These are phyloP conservation scores for Aspergillus indologenus DNA, from an alignment of 495 filamentous ascomycete genomes.

Conservation along the genomic window DNA sequence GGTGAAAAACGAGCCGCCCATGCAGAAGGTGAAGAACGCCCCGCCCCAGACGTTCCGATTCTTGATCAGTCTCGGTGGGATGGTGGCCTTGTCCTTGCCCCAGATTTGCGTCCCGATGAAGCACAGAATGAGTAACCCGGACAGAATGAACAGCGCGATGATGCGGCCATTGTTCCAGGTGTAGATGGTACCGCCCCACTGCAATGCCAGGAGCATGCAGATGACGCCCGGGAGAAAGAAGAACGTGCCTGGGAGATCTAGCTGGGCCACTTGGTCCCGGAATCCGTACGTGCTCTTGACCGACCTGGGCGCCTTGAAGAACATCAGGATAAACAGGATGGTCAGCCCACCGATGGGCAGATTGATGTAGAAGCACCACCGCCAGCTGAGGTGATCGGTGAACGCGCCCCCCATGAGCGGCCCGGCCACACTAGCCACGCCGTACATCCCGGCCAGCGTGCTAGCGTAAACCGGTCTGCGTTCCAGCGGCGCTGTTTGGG, in stretches of 20 bases:
- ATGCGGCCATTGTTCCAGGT: conserved; percentile 63
- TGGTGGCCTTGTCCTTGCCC: conserved; percentile 69
- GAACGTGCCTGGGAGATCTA: conserved; percentile 65
- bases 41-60: conserved; percentile 65
- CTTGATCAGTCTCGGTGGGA: conserved; percentile 69
- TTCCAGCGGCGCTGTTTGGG: conserved; percentile 67
- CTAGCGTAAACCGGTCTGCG: conserved; percentile 72
- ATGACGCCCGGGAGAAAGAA: conserved; percentile 72
- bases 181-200: conserved; percentile 79
- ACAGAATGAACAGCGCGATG: conserved; percentile 69
- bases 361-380: conserved; percentile 66
- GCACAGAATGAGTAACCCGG: conserved; percentile 57
- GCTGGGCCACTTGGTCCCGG: conserved; percentile 48
- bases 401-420: conserved; percentile 62
- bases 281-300: conserved; percentile 36
- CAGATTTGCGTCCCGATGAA: conserved; percentile 66
- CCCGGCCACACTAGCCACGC: conserved; percentile 72
- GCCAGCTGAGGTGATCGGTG: conserved; percentile 58
- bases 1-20: conserved; percentile 67
- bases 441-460: conserved; percentile 75
- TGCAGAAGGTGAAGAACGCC: conserved; percentile 50
- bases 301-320: conserved; percentile 54
- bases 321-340: conserved; percentile 55
- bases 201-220: conserved; percentile 71
- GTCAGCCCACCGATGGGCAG: conserved; percentile 68